Base-by-base conservation (phyloP, 176 grass and related monocot genomes). In the Poa annua region DNA sequence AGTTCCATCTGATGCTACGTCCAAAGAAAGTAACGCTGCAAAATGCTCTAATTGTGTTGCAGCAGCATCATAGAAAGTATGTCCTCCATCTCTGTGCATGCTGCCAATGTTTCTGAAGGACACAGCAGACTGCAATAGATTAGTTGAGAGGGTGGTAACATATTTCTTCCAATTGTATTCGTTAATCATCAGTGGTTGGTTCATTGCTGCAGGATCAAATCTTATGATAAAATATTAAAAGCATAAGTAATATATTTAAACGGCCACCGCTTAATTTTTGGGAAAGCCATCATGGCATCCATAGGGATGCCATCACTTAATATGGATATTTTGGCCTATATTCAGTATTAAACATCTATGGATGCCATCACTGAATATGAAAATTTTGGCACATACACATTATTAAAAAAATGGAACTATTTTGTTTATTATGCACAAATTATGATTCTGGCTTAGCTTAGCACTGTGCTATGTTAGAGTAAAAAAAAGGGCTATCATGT, bases 1-100 rank as follows among this genome's bases (percentile, higher is more conserved):
- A 64, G 77, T 41, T 74, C 10, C 60, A 74, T 85, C 56, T 38
- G 54, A 81, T 77, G 80, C 61, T 69, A 64, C 82, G 62, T 55
- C 69, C 25, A 74, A 86, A 68, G 66, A 80, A 80, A 56, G 45
- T 20, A 80, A 72, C 73, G 7, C 16, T 8, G 60, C 4, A 16
- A 69, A 84, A 77, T 79, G 54, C 38, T 69, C n/a, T 20, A 83
- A 77, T 11, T 39, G 50, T 59, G 67, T 33, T 26, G 67, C 55
- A 52, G 14, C 1, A 19, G 63, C 71, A 63, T 61, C 21, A 17
- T 57, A 84, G 75, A 49, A 51, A 32, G 85, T 65, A 63, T 32
- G 57, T 65, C 64, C 39, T 86, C 57, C 16, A 49, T 14, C 3
- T 60, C 33, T 4, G 21, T 39, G 22, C 20, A 26, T 35, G 11